phyloP scores from a whole-genome alignment of 441 rosid genomes.

The Capsella rubella region DNA sequence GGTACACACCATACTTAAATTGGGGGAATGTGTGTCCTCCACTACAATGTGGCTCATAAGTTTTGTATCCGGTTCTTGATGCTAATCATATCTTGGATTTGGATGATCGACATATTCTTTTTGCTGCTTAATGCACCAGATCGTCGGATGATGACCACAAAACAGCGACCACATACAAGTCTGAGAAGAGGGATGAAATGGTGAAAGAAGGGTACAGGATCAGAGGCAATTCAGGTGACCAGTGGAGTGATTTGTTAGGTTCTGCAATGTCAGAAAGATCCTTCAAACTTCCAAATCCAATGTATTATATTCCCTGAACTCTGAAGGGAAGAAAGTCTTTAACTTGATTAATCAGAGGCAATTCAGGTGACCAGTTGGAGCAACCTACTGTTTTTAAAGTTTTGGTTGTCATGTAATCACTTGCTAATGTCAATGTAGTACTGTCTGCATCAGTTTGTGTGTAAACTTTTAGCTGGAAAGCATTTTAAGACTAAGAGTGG shows the following conservation, averaged over 20 bases:
- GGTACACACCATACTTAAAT: slow-evolving; percentile 46
- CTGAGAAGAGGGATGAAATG: slow-evolving; percentile 83
- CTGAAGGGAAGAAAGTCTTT: slow-evolving; percentile 28
- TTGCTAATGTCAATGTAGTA: slow-evolving; percentile 10
- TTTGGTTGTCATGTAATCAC: slow-evolving; percentile 33
- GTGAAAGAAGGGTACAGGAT: slow-evolving; percentile 71
- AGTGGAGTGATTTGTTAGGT: slow-evolving; percentile 92
- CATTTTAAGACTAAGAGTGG: neutral
- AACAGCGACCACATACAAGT: slow-evolving; percentile 68
- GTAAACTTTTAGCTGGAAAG: no score
- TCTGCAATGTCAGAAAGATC: slow-evolving; percentile 65
- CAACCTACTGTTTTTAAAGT: slow-evolving; percentile 29
- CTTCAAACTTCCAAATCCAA: slow-evolving; percentile 91
- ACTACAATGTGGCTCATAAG: neutral
- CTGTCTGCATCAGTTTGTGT: neutral
- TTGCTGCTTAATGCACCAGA: slow-evolving; percentile 48
- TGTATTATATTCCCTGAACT: slow-evolving; percentile 82
- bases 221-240: slow-evolving; percentile 89
- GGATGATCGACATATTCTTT: neutral
- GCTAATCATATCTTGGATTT: neutral
- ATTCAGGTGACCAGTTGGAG: neutral
- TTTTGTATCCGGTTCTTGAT: neutral
- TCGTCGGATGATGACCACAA: slow-evolving; percentile 61
- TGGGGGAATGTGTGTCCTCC: neutral
- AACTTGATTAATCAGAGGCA: neutral